phyloP scores from a whole-genome alignment of 2,329 filamentous ascomycete genomes.

The Fusarium sp. region DNA sequence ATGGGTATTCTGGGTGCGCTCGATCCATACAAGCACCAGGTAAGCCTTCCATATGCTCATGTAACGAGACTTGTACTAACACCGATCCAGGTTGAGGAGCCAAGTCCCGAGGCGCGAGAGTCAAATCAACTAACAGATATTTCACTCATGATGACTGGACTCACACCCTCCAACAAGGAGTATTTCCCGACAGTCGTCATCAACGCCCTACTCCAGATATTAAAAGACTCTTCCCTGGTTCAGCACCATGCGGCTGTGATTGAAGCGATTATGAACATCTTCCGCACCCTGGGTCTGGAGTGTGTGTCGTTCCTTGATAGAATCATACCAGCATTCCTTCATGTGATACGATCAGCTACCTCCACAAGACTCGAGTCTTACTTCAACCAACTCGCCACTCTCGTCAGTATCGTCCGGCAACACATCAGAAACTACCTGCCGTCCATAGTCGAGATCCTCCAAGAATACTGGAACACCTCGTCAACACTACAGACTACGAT shows the following conservation, averaged over 20 bases:
- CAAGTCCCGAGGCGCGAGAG: slow-evolving; percentile 82
- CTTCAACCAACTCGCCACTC: slow-evolving; percentile 93
- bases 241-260: slow-evolving; percentile 96
- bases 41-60: slow-evolving; percentile 49
- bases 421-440: slow-evolving; percentile 94
- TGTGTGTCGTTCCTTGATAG: slow-evolving; percentile 95
- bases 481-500: slow-evolving; percentile 91
- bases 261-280: slow-evolving; percentile 98
- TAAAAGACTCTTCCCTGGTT: slow-evolving; percentile 90
- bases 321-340: slow-evolving; percentile 93
- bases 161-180: slow-evolving; percentile 96
- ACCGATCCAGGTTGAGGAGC: slow-evolving; percentile 83
- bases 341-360: slow-evolving; percentile 87
- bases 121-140: slow-evolving; percentile 86
- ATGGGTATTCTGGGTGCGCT: slow-evolving; percentile 96
- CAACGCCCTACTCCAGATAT: slow-evolving; percentile 90
- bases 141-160: slow-evolving; percentile 96
- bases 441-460: slow-evolving; percentile 87
- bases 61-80: slow-evolving; percentile 45
- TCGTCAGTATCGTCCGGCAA: slow-evolving; percentile 95
- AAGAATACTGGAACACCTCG: slow-evolving; percentile 90
- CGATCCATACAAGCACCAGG: slow-evolving; percentile 95
- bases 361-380: slow-evolving; percentile 89
- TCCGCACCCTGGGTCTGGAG: slow-evolving; percentile 94
- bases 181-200: slow-evolving; percentile 99